Base-by-base conservation (phyloP, 208 protist genomes). In the Trichomonas tenax region DNA sequence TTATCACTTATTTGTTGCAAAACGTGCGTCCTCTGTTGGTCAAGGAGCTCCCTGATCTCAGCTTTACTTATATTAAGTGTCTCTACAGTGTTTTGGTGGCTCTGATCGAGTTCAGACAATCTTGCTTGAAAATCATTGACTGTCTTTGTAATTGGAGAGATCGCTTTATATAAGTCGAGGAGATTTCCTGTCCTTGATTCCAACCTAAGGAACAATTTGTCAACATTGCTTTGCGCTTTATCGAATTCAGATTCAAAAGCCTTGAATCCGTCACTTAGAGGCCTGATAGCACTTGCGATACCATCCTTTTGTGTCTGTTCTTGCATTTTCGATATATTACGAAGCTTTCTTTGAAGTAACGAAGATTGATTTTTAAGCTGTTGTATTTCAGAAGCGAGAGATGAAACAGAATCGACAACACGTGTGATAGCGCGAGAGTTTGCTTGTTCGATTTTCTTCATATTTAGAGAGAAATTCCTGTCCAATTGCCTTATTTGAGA, bases 281-380 rank as follows among this genome's bases (percentile, higher is more conserved):
- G 82, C 15, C 10, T n/a, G 14, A 89, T 44, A 31, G 38, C 31
- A 8, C 34, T 41, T 46, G 34, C 23, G 26, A 45, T 46, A 31
- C 82, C 82, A 10, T 34, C 17, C 17, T 34, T 44, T 46, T 89
- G 82, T 46, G 82, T 89, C 40, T 89, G 34, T 31, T 44, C 38
- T 31, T 46, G 82, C 40, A 44, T 89, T n/a, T 72, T 72, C 21
- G 58, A 72, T n/a, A 72, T 72, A 89, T 89, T 89, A 8, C 82
- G 31, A 40, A 89, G 82, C 40, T 89, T 89, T 26, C 38, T 41
- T 89, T 89, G 31, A n/a, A 89, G 23, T 31, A 89, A 46, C 15
- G 31, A 46, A n/a, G 82, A 89, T 89, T 89, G 82, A 89, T 89
- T 89, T n/a, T 41, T 89, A 46, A 89, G 82, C 46, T 89, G 82